Conservation (phyloP, 2,329 filamentous ascomycete species). For the Penicillium capsulatum region DNA sequence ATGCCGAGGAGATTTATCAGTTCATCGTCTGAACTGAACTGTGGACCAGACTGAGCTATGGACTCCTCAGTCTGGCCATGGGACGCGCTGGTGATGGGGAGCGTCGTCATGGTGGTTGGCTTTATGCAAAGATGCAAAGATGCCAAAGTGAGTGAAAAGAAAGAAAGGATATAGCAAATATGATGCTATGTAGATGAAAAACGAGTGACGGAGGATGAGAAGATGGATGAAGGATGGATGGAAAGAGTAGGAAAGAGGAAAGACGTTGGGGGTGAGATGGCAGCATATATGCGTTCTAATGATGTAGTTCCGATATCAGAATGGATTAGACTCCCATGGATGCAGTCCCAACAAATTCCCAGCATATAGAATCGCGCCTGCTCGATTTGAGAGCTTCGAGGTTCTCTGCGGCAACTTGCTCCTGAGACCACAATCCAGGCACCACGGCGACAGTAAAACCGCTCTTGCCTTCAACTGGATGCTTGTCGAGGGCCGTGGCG, state of each 20-base stretch:
- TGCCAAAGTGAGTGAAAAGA: not conserved
- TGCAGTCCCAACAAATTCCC: slow-evolving; percentile 38
- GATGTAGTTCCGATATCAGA: not conserved
- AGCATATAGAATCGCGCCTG: slow-evolving; percentile 30
- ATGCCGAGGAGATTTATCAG: not conserved
- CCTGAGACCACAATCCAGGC: slow-evolving; percentile 14
- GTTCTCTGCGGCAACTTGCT: slow-evolving; percentile 7
- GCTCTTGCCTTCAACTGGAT: slow-evolving; percentile 38
- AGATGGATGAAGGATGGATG: not conserved
- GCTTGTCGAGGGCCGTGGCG: slow-evolving; percentile 30
- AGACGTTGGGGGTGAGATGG: no score
- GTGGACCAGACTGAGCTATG: not conserved
- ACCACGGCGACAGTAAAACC: slow-evolving; percentile 34
- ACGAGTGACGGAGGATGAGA: not conserved
- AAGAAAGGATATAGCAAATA: slow-evolving; percentile 1
- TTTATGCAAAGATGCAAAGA: not conserved
- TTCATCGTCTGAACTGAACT: not conserved
- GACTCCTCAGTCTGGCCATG: not conserved
- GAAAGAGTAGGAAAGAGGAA: no score
- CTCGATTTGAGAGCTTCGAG: not conserved
- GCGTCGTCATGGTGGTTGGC: not conserved
- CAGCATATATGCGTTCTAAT: no score
- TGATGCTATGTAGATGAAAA: not conserved
- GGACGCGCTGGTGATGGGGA: not conserved
- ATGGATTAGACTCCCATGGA: slow-evolving; percentile 8